Base-by-base conservation (phyloP, 306 rosid species). In the Rubus idaeus region DNA sequence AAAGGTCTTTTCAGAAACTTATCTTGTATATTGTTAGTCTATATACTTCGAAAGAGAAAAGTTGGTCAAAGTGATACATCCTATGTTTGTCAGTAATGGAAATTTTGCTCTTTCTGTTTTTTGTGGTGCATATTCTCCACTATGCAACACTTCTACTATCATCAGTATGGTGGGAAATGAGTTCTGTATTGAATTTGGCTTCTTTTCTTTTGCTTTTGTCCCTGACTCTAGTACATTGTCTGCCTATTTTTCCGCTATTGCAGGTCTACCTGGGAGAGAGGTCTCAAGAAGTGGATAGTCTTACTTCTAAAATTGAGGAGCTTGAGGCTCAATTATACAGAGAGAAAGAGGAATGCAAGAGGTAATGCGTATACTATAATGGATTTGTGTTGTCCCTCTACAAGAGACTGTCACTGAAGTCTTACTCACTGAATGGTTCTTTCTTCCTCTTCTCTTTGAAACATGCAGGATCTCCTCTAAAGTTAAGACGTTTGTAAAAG, bases 241-340 rank as follows among this genome's bases (percentile, higher is more conserved):
- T 71, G 64, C 65, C 41, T 39, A 20, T 40, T 35, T 37, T 64
- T 64, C 40, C 13, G 7, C 21, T 39, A 35, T 50, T 80, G 14
- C 82, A 95, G 99, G 88, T 75, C 73, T 51, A 26, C 80, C 76
- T 89, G 75, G 96, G 89, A 60, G 97, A 92, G 89, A 90, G 83
- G 84, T 84, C 65, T 80, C 97, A 88, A 86, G 99, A 95, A 86
- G 90, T 78, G 60, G 97, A 87, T 56, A 88, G 81, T 86, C 94
- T 95, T 66, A 87, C 91, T 80, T 95, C 97, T 68, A 89, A 91
- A 83, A 90, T 90, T 82, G 87, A 88, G 87, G 99, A 95, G 87
- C 97, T 95, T 73, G 89, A 90, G 78, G 84, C 89, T 84, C 97
- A 92, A 66, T 77, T 95, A 71, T 72, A 60, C 80, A 67, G 70